A percentile compares a stretch with the other conserved stretches of the same genome.
Conservation (phyloP, 2,329 filamentous ascomycete species). For the Penicillium sp. region DNA sequence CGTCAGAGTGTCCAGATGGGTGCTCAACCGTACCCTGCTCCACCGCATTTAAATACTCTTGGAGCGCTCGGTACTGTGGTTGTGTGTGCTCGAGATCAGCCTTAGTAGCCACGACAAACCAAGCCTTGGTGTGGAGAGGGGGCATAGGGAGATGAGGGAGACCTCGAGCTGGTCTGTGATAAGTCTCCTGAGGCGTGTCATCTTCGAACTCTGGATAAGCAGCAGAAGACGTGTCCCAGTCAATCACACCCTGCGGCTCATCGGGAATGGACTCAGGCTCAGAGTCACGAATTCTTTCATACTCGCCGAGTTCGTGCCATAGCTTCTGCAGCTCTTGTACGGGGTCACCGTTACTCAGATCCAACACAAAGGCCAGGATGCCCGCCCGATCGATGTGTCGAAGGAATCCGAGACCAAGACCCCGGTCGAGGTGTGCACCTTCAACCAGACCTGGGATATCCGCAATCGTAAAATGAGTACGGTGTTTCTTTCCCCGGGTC, state of each 20-base stretch:
- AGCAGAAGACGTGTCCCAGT: conserved; percentile 43
- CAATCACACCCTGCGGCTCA: conserved; percentile 52
- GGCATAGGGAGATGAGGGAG: conserved; percentile 55
- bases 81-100: conserved; percentile 79
- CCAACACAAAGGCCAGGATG: conserved; percentile 90
- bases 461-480: conserved; percentile 86
- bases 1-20: conserved; percentile 71
- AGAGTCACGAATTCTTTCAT: conserved; percentile 76
- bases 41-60: conserved; percentile 68
- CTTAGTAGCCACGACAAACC: conserved; percentile 95
- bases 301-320: conserved; percentile 88
- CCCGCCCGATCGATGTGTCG: conserved; percentile 92
- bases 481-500: conserved; percentile 52
- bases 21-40: conserved; percentile 64
- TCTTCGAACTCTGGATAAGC: conserved; percentile 24
- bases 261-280: conserved; percentile 65
- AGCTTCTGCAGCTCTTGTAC: conserved; percentile 75
- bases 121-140: conserved; percentile 90
- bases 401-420: conserved; percentile 86
- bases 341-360: conserved; percentile 77
- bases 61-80: conserved; percentile 70
- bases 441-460: conserved; percentile 94
- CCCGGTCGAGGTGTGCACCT: conserved; percentile 87
- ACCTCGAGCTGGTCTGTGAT: conserved; percentile 15
- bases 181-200: conserved; percentile 1